Conservation (phyloP, 495 filamentous ascomycete genomes). For the Oidiodendron maius region DNA sequence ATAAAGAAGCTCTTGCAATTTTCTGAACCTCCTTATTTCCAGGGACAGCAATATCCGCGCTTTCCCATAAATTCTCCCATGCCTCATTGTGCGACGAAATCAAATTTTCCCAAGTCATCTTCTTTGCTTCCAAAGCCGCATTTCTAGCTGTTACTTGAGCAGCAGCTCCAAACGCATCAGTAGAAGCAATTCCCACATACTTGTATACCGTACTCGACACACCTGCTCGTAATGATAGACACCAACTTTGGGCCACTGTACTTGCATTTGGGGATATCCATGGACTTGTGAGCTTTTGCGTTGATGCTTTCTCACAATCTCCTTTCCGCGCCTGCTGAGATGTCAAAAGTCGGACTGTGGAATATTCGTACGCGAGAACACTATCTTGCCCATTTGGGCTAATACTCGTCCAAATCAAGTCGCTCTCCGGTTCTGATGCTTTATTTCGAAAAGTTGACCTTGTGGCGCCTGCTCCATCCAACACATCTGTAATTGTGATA, state of each 20-base stretch:
- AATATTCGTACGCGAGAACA: conserved; percentile 42
- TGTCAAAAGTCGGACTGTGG: conserved; percentile 26
- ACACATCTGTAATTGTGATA: conserved; percentile 42
- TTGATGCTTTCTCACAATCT: background rate
- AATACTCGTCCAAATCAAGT: conserved; percentile 40
- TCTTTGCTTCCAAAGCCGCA: conserved; percentile 16
- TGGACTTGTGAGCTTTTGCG: conserved; percentile 21
- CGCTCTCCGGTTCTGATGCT: conserved; percentile 22
- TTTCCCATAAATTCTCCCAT: conserved; percentile 38
- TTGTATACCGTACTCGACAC: conserved; percentile 36
- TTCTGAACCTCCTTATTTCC: conserved; percentile 45
- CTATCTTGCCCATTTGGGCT: conserved; percentile 37
- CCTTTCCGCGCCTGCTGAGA: conserved; percentile 24
- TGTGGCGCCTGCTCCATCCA: conserved; percentile 45
- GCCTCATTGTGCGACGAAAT: conserved; percentile 32
- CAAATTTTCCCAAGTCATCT: conserved; percentile 32
- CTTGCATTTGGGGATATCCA: conserved; percentile 29
- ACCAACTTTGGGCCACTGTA: conserved; percentile 42
- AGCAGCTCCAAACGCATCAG: conserved; percentile 38
- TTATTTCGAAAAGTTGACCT: conserved; percentile 35
- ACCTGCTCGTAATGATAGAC: conserved; percentile 27
- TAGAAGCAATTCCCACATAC: conserved; percentile 48
- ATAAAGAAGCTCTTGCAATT: conserved; percentile 49
- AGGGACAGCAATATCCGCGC: conserved; percentile 54
- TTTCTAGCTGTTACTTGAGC: conserved; percentile 36